Conservation (phyloP, 108 stramenopile genomes). For the Seminavis robusta region DNA sequence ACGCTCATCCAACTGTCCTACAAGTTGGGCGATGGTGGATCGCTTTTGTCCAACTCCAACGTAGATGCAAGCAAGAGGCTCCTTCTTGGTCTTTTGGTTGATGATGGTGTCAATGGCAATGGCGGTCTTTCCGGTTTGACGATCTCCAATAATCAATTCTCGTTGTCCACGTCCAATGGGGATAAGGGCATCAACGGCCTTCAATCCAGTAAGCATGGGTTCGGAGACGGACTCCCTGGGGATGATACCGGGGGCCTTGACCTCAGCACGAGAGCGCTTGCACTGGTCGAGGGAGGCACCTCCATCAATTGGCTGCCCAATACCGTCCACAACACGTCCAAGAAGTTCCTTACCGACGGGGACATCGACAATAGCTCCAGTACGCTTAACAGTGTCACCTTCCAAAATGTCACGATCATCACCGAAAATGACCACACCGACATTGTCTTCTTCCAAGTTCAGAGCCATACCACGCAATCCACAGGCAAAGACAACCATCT, state of each 20-base stretch:
- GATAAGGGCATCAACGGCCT: slow-evolving; percentile 99
- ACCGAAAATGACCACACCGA: slow-evolving; percentile 99
- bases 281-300: slow-evolving; percentile 91
- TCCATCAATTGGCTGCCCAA: slow-evolving; percentile 97
- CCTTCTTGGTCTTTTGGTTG: slow-evolving; percentile 99
- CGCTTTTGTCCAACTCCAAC: slow-evolving; percentile 99
- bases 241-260: slow-evolving; percentile 99
- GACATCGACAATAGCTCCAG: slow-evolving; percentile 99
- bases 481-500: slow-evolving; percentile 98
- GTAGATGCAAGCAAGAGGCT: slow-evolving; percentile 98
- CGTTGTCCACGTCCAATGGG: slow-evolving; percentile 99
- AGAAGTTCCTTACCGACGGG: slow-evolving; percentile 96
- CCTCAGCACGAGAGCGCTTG: slow-evolving; percentile 98
- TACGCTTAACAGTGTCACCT: slow-evolving; percentile 99
- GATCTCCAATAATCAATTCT: slow-evolving; percentile 97
- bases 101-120: slow-evolving; percentile 99
- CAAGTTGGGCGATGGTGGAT: slow-evolving; percentile 99
- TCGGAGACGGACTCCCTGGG: slow-evolving; percentile 98
- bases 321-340: slow-evolving; percentile 98
- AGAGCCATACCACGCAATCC: slow-evolving; percentile 98
- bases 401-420: slow-evolving; percentile 99
- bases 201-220: slow-evolving; percentile 99
- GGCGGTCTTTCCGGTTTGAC: slow-evolving; percentile 99
- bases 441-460: slow-evolving; percentile 99
- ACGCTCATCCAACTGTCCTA: slow-evolving; percentile 97